Evolutionary conservation across 2,329 filamentous ascomycete species (phyloP), one percentile per base, ranked within the genome.

Genomic region (Ciborinia camelliae): DNA sequence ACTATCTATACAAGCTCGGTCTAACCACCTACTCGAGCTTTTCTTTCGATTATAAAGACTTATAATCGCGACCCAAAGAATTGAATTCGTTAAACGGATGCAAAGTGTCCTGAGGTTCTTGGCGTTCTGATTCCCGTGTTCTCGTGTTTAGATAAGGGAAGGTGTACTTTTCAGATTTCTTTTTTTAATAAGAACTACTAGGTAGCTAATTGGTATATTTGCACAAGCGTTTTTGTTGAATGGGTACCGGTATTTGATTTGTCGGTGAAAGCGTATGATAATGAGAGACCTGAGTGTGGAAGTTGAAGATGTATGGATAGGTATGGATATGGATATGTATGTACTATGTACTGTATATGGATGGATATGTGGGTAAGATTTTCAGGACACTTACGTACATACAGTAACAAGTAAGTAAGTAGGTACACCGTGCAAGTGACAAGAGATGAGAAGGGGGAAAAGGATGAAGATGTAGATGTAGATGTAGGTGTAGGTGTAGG

Each of bases 81-180:
- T 41, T 23, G 35, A 52, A 39, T 58, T 35, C 43, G 59, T 51
- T 41, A 47, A 35, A 39, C 30, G 26, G 32, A 51, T 62, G 59
- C 47, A 62, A 62, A 53, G 47, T 62, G 59, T 62, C 59, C 59
- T 62, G 59, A 62, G 59, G 32, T 30, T 41, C 59, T 62, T 62
- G 59, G 59, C 59, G 59, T 41, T 52, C n/a, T 23, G n/a, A 18
- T 20, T 30, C 28, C 35, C 51, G 28, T 43, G 54, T 43, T 50
- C 35, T 45, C 26, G 54, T 54, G 39, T 45, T 32, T 43, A 57
- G 53, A 57, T 57, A 57, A 57, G 53, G 39, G 10, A n/a, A 43
- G 53, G 53, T 57, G 53, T 57, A 14, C 8, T 20, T 30, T 55
- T 20, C 15, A 10, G 20, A 32, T 41, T 55, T 41, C 10, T 41